phyloP scores from a whole-genome alignment of 768 basidiomycete genomes.

The Chalciporus pseudorubinellus region DNA sequence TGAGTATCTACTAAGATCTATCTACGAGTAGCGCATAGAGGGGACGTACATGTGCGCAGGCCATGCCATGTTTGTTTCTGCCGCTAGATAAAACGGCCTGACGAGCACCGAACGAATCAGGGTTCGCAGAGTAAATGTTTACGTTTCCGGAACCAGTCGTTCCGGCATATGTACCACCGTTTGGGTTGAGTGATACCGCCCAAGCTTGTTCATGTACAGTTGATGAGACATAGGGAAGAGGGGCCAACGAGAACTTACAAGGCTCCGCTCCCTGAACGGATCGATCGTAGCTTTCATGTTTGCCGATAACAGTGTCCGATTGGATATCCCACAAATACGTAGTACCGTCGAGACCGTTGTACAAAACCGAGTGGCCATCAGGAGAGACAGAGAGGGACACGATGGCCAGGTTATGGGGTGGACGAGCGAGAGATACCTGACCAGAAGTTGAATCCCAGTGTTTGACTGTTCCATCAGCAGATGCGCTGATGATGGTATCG shows the following conservation, averaged over 20 bases:
- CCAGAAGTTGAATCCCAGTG: constrained; percentile 70
- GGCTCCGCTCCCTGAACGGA: constrained; percentile 58
- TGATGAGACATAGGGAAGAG: not conserved
- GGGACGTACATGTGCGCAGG: constrained; percentile 60
- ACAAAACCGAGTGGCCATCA: constrained; percentile 64
- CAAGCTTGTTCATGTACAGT: constrained; percentile 51
- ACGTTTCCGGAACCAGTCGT: constrained; percentile 72
- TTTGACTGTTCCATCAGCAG: constrained; percentile 75
- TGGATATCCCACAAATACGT: constrained; percentile 73
- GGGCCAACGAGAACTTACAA: constrained; percentile 46
- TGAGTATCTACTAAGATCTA: not conserved
- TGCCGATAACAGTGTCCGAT: constrained; percentile 57
- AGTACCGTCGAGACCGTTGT: constrained; percentile 82
- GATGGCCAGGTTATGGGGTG: constrained; percentile 82
- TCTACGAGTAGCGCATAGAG: constrained; percentile 1
- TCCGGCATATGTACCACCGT: constrained; percentile 69
- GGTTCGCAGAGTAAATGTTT: constrained; percentile 65
- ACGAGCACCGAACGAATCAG: constrained; percentile 65
- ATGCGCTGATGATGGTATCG: constrained; percentile 65
- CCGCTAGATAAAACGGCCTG: constrained; percentile 60
- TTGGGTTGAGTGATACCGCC: constrained; percentile 80
- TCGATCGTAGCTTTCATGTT: constrained; percentile 70
- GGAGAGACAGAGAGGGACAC: constrained; percentile 74
- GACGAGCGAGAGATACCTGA: constrained; percentile 55
- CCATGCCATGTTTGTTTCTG: constrained; percentile 75